Base-by-base conservation (phyloP, 2,329 filamentous ascomycete species). In the Trichoderma harzianum region DNA sequence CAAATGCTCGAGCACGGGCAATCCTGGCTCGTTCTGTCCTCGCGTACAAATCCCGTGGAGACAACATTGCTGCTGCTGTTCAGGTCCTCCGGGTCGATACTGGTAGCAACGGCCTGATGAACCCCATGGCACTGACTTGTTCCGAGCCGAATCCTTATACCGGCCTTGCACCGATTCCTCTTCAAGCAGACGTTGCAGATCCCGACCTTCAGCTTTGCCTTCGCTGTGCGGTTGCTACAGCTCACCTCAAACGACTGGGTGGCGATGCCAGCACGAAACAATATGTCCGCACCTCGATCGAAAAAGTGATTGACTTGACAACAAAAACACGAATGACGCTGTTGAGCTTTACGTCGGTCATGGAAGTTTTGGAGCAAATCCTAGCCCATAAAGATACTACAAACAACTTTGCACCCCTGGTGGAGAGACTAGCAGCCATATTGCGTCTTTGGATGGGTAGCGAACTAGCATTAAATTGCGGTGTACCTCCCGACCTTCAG, bases 1-100 rank as follows among this genome's bases (percentile, higher is more conserved):
- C 94, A 1, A 89, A 89, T 26, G 91, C 93, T 18, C 88, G 89
- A 73, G 82, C 87, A 18, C 88, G 89, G 39, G 88, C 88, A 26
- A 82, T 90, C 2, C 84, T 91, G 36, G 86, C 89, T 3, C 87
- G 87, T 26, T 88, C 89, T 5, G 83, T 90, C 21, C 80, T 91
- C 18, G 79, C 86, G 30, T 82, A 87, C 30, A 84, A 87, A 75
- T 85, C 85, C 70, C 87, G 88, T 55, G 87, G 85, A 53, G 80
- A 83, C 51, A 87, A 87, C 75, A 90, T 91, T 64, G 86, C 86
- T 47, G 82, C 84, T 5, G 88, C 88, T 11, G 78, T 90, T 32
- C 82, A 87, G 75, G 86, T 86, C 7, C 83, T 90, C 53, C 76
- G 78, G 7, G 75, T 77, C 12, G 79, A 80, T 63, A 77, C 76